Evolutionary conservation across 345 rosid species (phyloP).

Genomic region (Iberis pinnata): DNA sequence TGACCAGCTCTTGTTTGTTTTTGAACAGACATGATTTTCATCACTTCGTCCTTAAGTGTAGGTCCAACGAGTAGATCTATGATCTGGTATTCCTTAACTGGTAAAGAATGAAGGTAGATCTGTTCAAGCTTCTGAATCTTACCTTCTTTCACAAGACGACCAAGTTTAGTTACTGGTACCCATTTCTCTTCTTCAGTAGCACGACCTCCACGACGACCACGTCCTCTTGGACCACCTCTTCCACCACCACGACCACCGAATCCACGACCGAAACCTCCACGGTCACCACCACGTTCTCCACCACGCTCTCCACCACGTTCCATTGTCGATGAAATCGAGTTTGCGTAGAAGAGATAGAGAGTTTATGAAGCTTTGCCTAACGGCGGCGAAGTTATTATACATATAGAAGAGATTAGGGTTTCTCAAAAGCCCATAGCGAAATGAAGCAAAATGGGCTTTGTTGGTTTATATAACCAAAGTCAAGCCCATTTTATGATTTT

Average conservation of each 20-base stretch:
- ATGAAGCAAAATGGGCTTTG: too few species aligned
- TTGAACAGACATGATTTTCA: slow-evolving; percentile 28
- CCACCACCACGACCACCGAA: slow-evolving; percentile 23
- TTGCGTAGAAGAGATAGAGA: too few species aligned
- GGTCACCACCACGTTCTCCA: not conserved
- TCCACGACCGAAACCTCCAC: slow-evolving; percentile 17
- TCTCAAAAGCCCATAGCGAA: too few species aligned
- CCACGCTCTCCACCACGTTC: slow-evolving; percentile 12
- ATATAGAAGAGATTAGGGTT: too few species aligned
- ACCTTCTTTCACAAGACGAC: slow-evolving; percentile 13
- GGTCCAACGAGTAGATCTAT: slow-evolving; percentile 24
- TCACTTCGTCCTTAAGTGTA: slow-evolving; percentile 19
- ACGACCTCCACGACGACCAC: slow-evolving; percentile 29
- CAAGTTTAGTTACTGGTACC: slow-evolving; percentile 25
- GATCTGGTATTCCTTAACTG: slow-evolving; percentile 27
- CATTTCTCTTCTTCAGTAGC: slow-evolving; percentile 17
- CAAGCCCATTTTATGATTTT: too few species aligned
- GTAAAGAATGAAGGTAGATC: slow-evolving; percentile 25
- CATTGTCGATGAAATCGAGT: not conserved
- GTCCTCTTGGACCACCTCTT: slow-evolving; percentile 29
- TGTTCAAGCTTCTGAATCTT: slow-evolving; percentile 9
- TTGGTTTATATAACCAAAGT: too few species aligned
- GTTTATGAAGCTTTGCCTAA: too few species aligned
- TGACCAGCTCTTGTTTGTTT: slow-evolving; percentile 65
- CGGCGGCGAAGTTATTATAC: too few species aligned